A percentile compares a stretch with the other conserved stretches of the same genome.
phyloP scores from a whole-genome alignment of 2,329 filamentous ascomycete species.

The Tolypocladium tundrense region DNA sequence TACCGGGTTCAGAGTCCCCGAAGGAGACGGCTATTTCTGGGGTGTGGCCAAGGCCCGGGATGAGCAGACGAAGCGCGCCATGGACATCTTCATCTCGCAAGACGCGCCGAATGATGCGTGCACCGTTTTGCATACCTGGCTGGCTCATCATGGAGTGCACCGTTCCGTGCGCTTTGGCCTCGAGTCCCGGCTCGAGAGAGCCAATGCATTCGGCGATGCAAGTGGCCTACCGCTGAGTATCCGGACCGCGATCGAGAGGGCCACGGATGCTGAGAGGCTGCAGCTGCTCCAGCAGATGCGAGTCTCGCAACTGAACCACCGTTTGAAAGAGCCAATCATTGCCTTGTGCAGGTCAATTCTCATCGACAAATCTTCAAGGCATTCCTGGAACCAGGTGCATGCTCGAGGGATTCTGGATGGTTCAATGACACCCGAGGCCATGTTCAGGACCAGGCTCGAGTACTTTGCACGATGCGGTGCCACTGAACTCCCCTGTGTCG shows the following conservation, averaged over 20 bases:
- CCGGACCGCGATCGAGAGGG: conserved; percentile 13
- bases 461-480: conserved; percentile 15
- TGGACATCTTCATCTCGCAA: conserved; percentile 25
- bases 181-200: conserved; percentile 16
- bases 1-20: conserved; percentile 22
- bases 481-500: conserved; percentile 8
- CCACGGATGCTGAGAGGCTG: conserved; percentile 19
- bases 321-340: conserved; percentile 15
- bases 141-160: conserved; percentile 23
- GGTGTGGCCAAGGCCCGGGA: conserved; percentile 14
- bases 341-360: conserved; percentile 14
- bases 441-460: conserved; percentile 15
- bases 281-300: conserved; percentile 20
- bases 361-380: conserved; percentile 14
- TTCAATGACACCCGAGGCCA: conserved; percentile 13
- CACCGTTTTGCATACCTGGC: conserved; percentile 25
- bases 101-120: conserved; percentile 18
- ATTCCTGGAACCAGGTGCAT: conserved; percentile 16
- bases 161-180: conserved; percentile 21
- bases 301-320: conserved; percentile 11
- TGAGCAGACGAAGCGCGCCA: conserved; percentile 4
- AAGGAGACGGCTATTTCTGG: conserved; percentile 21
- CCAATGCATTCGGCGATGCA: not conserved
- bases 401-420: conserved; percentile 15
- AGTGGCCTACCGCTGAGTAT: conserved; percentile 16